These are phyloP conservation scores for Chrysoporthe deuterocubensis DNA, from an alignment of 2,329 filamentous ascomycete genomes.

Conservation along the genomic window DNA sequence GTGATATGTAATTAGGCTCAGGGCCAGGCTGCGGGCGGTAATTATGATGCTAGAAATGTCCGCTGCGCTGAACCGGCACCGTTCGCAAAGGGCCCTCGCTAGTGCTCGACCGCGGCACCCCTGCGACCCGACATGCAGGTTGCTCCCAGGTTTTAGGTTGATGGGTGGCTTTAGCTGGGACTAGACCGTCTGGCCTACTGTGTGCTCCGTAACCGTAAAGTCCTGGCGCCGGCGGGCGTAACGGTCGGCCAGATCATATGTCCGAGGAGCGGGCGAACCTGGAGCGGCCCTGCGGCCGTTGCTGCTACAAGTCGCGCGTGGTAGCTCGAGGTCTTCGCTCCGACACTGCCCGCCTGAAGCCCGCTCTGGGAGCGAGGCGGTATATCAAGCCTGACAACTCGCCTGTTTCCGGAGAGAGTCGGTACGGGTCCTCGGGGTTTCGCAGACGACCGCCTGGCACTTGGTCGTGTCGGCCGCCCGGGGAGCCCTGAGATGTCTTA, in stretches of 20 bases:
- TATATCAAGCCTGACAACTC: background rate
- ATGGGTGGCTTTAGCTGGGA: slow-evolving; percentile 23
- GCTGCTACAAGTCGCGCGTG: background rate
- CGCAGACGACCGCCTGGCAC: background rate
- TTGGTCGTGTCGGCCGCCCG: background rate
- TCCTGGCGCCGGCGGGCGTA: slow-evolving; percentile 9
- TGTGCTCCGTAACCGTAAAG: slow-evolving; percentile 4
- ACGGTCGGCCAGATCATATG: slow-evolving; percentile 17
- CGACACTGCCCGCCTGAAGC: background rate
- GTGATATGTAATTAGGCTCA: slow-evolving; percentile 29
- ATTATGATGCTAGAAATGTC: slow-evolving; percentile 25
- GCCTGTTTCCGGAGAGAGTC: background rate
- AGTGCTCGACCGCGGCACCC: slow-evolving; percentile 21
- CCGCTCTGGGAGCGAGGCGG: too few relatives aligned
- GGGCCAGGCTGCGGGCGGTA: slow-evolving; percentile 14
- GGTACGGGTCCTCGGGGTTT: background rate
- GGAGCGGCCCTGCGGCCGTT: background rate
- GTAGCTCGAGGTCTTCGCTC: background rate
- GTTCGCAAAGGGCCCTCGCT: slow-evolving; percentile 23
- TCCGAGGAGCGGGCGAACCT: slow-evolving; percentile 6
- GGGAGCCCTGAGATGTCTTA: background rate
- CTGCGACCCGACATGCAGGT: slow-evolving; percentile 11
- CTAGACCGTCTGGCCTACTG: background rate
- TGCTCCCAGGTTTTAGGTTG: slow-evolving; percentile 19
- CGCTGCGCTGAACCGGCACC: slow-evolving; percentile 22